Evolutionary conservation across 73 alveolate species (phyloP).

Genomic region (Stentor coeruleus): DNA sequence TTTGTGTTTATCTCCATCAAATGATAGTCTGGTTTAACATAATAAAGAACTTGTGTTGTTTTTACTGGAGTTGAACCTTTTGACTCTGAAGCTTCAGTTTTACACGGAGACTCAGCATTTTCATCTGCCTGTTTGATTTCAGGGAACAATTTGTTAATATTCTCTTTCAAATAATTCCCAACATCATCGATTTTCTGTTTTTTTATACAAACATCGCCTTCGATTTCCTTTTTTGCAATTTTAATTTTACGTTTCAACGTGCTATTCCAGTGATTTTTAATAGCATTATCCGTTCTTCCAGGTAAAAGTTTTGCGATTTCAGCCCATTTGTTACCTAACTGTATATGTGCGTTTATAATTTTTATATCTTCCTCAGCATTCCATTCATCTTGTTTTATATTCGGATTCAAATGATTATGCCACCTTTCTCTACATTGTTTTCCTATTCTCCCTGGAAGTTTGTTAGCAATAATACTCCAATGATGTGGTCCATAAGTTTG

Average conservation of each 20-base stretch:
- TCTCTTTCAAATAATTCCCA: no score
- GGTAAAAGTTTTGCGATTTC: conserved; percentile 34
- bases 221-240: no score
- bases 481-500: conserved; percentile 29
- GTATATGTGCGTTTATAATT: conserved; percentile 31
- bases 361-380: conserved; percentile 43
- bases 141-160: no score
- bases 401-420: conserved; percentile 43
- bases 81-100: no score
- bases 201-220: no score
- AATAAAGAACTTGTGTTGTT: no score
- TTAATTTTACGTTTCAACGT: conserved; percentile 41
- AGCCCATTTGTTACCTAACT: conserved; percentile 42
- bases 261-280: conserved; percentile 37
- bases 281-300: conserved; percentile 42
- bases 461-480: conserved; percentile 31
- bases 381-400: conserved; percentile 43
- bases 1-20: no score
- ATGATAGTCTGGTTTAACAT: no score
- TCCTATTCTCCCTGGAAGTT: conserved; percentile 47
- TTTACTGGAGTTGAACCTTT: no score
- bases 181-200: no score
- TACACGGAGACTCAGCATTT: no score
- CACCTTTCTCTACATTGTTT: conserved; percentile 48
- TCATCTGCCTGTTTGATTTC: no score